These are phyloP conservation scores for Coix lacrymajobi DNA, from an alignment of 176 grass and related monocot genomes.

Conservation along the genomic window DNA sequence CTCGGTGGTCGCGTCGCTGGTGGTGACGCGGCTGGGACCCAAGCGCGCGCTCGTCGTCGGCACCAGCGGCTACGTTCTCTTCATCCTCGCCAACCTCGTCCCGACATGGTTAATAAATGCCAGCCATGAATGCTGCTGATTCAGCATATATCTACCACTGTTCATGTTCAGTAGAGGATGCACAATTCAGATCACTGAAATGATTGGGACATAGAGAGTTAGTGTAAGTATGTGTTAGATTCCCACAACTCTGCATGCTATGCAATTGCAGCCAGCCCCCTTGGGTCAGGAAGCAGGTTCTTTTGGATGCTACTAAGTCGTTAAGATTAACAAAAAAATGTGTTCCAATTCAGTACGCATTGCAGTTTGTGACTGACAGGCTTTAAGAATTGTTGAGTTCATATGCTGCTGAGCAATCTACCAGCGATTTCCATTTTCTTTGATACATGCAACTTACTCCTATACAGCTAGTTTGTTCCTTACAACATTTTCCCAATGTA, in stretches of 20 bases:
- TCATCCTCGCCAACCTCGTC: constrained; percentile 85
- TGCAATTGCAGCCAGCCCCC: not conserved
- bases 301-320: not conserved
- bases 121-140: not conserved
- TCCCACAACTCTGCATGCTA: not conserved
- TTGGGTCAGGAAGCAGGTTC: not conserved
- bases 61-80: constrained; percentile 68
- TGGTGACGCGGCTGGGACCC: constrained; percentile 54
- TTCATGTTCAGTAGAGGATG: not conserved
- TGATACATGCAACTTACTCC: not conserved
- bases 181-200: not conserved
- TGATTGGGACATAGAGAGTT: not conserved
- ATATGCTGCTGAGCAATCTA: not conserved
- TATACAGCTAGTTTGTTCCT: no score
- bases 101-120: no score
- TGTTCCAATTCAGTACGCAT: not conserved
- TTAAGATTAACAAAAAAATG: not conserved
- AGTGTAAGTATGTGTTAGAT: not conserved
- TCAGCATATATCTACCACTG: not conserved
- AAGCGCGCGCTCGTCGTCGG: constrained; percentile 72
- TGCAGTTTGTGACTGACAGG: not conserved
- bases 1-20: constrained; percentile 44
- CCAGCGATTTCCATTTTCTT: not conserved
- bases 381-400: not conserved
- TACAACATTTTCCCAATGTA: no score